Percentiles rank a stretch among this genome's conserved stretches.
These are phyloP conservation scores for Choricystis sp. DNA, from an alignment of 139 green algal species.

Conservation along the genomic window DNA sequence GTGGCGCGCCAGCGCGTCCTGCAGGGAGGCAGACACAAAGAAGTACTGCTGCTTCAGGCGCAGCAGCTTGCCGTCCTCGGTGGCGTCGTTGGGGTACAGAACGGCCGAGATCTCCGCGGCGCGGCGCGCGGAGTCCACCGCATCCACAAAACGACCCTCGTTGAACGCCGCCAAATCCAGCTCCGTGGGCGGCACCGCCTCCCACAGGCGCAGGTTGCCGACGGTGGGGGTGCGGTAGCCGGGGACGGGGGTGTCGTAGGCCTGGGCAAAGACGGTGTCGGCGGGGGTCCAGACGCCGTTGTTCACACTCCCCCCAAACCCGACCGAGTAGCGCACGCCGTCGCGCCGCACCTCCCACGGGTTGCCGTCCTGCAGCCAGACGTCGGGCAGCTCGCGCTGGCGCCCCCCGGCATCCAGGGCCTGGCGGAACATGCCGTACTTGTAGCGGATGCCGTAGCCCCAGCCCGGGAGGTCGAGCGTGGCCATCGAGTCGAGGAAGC, in stretches of 20 bases:
- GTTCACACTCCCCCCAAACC: slow-evolving; percentile 53
- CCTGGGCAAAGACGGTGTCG: slow-evolving; percentile 61
- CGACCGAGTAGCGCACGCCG: slow-evolving; percentile 15
- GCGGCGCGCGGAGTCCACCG: slow-evolving; percentile 56
- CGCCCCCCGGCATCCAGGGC: slow-evolving; percentile 19
- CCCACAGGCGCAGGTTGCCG: slow-evolving; percentile 95
- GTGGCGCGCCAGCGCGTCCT: slow-evolving; percentile 45
- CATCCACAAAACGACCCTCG: slow-evolving; percentile 44
- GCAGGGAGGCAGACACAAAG: slow-evolving; percentile 87
- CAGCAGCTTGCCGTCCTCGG: slow-evolving; percentile 92
- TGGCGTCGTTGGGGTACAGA: slow-evolving; percentile 97
- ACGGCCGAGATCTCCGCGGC: slow-evolving; percentile 88
- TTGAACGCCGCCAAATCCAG: slow-evolving; percentile 86
- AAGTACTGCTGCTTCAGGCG: slow-evolving; percentile 99
- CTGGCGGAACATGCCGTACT: slow-evolving; percentile 98
- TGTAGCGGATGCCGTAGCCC: slow-evolving; percentile 98
- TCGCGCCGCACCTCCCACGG: slow-evolving; percentile 64
- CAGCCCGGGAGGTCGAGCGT: slow-evolving; percentile 89
- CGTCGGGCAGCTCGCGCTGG: slow-evolving; percentile 84
- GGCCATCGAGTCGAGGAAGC: slow-evolving; percentile 97
- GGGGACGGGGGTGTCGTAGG: slow-evolving; percentile 94
- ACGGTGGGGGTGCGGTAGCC: slow-evolving; percentile 78
- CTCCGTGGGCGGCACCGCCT: slow-evolving; percentile 69
- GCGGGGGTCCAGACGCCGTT: slow-evolving; percentile 38
- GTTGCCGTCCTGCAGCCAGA: slow-evolving; percentile 91